Base-by-base conservation (phyloP, 345 rosid genomes). In the Populus tremula region DNA sequence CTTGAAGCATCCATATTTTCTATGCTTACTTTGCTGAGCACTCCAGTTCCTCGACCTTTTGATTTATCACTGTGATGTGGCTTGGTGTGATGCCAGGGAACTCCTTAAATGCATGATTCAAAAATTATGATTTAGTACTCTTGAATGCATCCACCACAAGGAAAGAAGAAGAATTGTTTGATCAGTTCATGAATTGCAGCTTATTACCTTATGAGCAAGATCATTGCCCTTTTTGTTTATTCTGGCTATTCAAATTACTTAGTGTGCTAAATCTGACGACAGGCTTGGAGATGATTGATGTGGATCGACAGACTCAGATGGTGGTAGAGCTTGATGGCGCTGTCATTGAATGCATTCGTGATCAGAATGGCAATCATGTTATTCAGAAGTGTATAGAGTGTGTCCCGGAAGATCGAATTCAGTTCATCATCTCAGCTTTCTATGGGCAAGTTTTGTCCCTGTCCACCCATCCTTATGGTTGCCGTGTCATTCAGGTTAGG, bases 281-380 rank as follows among this genome's bases (percentile, higher is more conserved):
- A 93, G 98, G 99, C 97, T 20, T 96, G 84, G 98, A 96, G 87
- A 94, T 92, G 88, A 88, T 93, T 79, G 92, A 80, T 83, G 83
- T 88, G 78, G 92, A 90, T 79, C 94, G 88, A 78, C 96, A 89
- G 85, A 87, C 86, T 62, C 76, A 79, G 82, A 88, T 96, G 89
- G 97, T 92, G 79, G 80, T 85, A 77, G 98, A 96, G 89, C 97
- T 96, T 84, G 90, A 89, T 84, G 98, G 96, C 74, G 90, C 90
- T 14, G 82, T 96, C 74, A 86, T 91, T 91, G 93, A 92, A 90
- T 96, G 99, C 66, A 97, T 93, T 78, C 91, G 87, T 72, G 98
- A 96, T 85, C 99, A 96, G 89, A 96, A 96, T 72, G 99, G 99
- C 70, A 93, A 96, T 87, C 99, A 96, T 88, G 99, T 96, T 81